A percentile compares a stretch with the other conserved stretches of the same genome.
phyloP scores from a whole-genome alignment of 441 rosid species.

The Erysimum pusillum region DNA sequence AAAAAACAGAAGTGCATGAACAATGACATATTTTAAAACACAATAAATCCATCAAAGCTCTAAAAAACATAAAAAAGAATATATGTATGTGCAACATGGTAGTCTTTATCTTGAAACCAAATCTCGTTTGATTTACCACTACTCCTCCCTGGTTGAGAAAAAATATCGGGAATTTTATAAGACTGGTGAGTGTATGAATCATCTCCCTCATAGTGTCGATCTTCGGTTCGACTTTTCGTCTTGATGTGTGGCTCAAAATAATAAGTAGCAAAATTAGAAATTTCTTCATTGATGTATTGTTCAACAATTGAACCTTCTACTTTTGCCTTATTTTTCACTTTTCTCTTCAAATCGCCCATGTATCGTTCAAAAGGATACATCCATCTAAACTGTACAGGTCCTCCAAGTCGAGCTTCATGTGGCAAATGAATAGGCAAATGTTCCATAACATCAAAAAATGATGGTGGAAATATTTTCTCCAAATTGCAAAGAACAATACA shows the following conservation, averaged over 20 bases:
- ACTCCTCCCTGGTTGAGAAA: background rate
- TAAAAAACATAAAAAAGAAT: background rate
- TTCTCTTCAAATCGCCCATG: background rate
- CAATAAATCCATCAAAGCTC: no score
- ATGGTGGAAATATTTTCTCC: background rate
- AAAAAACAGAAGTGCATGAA: background rate
- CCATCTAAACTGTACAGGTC: constrained; percentile 10
- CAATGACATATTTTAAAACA: background rate
- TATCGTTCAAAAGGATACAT: constrained; percentile 14
- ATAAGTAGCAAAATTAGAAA: constrained; percentile 1
- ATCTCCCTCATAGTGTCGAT: constrained; percentile 7
- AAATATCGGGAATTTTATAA: background rate
- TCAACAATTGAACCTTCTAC: constrained; percentile 12
- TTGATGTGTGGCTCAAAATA: constrained; percentile 14
- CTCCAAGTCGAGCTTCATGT: background rate
- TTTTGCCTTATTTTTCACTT: background rate
- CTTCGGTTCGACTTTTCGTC: background rate
- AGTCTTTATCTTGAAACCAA: background rate
- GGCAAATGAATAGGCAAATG: background rate
- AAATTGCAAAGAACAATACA: background rate
- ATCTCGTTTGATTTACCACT: background rate
- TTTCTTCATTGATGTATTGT: constrained; percentile 13
- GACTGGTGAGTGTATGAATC: no score
- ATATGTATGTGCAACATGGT: constrained; percentile 3
- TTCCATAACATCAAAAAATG: background rate